phyloP scores from a whole-genome alignment of 148 eudicot species.

The Pouteria glomerata region DNA sequence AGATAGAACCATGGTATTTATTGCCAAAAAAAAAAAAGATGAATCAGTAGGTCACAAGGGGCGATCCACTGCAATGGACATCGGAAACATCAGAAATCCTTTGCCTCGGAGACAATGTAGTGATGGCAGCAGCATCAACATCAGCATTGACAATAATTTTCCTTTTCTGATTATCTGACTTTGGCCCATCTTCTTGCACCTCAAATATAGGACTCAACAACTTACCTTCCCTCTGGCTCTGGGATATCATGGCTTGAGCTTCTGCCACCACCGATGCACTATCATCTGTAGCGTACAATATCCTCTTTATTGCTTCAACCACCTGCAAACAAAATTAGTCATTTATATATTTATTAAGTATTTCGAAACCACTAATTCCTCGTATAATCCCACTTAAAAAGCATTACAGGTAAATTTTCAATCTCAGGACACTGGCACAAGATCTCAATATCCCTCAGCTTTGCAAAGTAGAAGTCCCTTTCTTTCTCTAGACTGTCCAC shows the following conservation, averaged over 20 bases:
- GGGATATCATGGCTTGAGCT: conserved; percentile 62
- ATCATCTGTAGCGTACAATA: conserved; percentile 70
- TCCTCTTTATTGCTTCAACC: conserved; percentile 62
- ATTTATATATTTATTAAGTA: too few species aligned
- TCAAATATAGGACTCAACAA: conserved; percentile 32
- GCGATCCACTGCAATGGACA: conserved; percentile 69
- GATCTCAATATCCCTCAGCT: conserved; percentile 81
- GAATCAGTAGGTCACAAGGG: conserved; percentile 47
- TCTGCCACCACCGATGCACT: conserved; percentile 60
- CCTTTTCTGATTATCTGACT: conserved; percentile 58
- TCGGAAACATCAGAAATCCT: conserved; percentile 71
- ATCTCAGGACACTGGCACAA: conserved; percentile 78
- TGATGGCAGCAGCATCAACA: conserved; percentile 60
- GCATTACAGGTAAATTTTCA: conserved; percentile 54
- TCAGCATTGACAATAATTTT: conserved; percentile 60
- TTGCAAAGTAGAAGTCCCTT: conserved; percentile 87
- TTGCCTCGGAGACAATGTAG: conserved; percentile 67
- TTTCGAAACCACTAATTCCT: not conserved
- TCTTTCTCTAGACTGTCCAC: conserved; percentile 87
- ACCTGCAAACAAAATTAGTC: conserved; percentile 43
- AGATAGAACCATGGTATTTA: not conserved
- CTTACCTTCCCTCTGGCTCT: conserved; percentile 30
- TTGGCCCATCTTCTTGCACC: conserved; percentile 37
- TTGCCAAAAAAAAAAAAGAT: not conserved
- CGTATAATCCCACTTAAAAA: not conserved